phyloP scores from a whole-genome alignment of 257 asterid genomes.

The Solanum ahanhuiri region DNA sequence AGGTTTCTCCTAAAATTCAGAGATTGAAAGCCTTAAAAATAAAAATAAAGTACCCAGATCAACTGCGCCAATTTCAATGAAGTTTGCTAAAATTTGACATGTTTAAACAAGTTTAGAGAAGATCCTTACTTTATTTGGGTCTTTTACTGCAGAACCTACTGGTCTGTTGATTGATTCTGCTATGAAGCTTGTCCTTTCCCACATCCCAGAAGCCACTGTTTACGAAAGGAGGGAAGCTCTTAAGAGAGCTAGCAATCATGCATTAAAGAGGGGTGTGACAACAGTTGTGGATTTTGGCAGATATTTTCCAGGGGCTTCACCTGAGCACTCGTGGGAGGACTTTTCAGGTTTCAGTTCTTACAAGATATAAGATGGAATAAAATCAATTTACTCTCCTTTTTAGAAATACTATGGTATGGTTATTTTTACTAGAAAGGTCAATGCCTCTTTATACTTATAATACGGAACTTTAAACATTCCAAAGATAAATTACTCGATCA shows the following conservation, averaged over 20 bases:
- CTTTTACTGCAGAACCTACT: slow-evolving; percentile 67
- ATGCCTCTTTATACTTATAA: neutral
- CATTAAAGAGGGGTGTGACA: slow-evolving; percentile 84
- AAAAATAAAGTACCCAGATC: neutral
- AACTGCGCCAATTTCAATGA: neutral
- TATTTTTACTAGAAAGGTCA: neutral
- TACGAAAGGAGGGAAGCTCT: slow-evolving; percentile 86
- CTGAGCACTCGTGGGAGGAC: slow-evolving; percentile 84
- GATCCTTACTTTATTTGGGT: slow-evolving; percentile 11
- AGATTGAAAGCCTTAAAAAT: neutral
- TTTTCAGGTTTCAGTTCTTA: slow-evolving; percentile 48
- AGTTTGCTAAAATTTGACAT: neutral
- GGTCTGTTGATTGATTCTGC: slow-evolving; percentile 93
- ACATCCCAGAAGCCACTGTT: slow-evolving; percentile 60
- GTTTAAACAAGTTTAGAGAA: neutral
- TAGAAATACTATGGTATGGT: neutral
- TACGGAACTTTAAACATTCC: neutral
- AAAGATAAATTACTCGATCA: neutral
- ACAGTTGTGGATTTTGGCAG: slow-evolving; percentile 85
- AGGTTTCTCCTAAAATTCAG: neutral
- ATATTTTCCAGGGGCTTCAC: slow-evolving; percentile 70
- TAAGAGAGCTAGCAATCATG: slow-evolving; percentile 66
- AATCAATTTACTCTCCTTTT: neutral
- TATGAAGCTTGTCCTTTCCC: slow-evolving; percentile 62
- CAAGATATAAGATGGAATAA: neutral